Percentiles rank a stretch among this genome's conserved stretches.
These are phyloP conservation scores for Nicotiana sylvestris DNA, from an alignment of 257 asterid species.

Conservation along the genomic window DNA sequence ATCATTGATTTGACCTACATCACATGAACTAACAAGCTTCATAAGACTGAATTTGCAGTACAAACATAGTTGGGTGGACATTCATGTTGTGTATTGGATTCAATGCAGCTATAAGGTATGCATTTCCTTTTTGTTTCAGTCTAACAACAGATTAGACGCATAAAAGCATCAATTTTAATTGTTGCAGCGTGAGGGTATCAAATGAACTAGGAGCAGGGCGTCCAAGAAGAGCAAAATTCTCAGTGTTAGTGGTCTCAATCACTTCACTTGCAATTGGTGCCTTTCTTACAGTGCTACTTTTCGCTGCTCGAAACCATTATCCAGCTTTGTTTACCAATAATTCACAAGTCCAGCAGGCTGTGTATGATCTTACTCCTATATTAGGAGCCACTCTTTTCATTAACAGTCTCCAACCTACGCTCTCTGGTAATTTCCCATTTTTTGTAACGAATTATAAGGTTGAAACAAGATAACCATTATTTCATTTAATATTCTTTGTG, in stretches of 20 bases:
- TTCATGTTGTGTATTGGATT: constrained; percentile 19
- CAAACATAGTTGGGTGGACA: constrained; percentile 17
- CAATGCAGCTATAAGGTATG: constrained; percentile 20
- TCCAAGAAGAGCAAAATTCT: constrained; percentile 13
- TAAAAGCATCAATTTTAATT: neutral
- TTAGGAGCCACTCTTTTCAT: constrained; percentile 6
- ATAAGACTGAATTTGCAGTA: constrained; percentile 3
- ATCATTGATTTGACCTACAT: too few relatives aligned
- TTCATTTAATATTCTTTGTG: too few relatives aligned
- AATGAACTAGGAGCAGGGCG: constrained; percentile 14
- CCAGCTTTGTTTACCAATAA: constrained; percentile 5
- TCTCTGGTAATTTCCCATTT: neutral
- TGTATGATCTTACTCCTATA: constrained; percentile 17
- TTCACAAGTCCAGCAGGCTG: neutral
- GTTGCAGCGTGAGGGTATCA: constrained; percentile 12
- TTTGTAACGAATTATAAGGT: too few relatives aligned
- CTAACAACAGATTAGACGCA: neutral
- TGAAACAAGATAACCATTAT: too few relatives aligned
- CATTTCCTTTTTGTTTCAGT: neutral
- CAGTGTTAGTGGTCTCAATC: neutral
- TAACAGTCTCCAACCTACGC: constrained; percentile 15
- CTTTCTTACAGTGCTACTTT: neutral
- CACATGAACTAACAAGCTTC: neutral
- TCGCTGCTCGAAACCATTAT: neutral
- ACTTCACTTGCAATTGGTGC: constrained; percentile 9